Percentiles rank a stretch among this genome's conserved stretches.
These are phyloP conservation scores for Diaporthe destruens DNA, from an alignment of 2,329 filamentous ascomycete species.

Conservation along the genomic window DNA sequence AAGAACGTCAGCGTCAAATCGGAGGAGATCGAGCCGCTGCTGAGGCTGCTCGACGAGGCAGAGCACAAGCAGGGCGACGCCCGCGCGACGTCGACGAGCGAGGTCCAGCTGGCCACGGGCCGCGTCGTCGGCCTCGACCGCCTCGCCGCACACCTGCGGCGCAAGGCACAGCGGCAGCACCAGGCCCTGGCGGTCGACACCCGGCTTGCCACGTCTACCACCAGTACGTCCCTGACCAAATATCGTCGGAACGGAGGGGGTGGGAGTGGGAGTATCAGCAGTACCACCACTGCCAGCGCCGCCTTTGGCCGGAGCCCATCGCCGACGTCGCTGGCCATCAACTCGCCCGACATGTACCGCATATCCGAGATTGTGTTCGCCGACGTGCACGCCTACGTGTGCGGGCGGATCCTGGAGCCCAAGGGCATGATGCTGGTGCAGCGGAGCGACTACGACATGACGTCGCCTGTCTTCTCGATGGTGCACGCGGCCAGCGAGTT, in stretches of 20 bases:
- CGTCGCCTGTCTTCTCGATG: slow-evolving; percentile 30
- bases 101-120: slow-evolving; percentile 39
- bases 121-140: slow-evolving; percentile 40
- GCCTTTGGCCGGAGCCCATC: slow-evolving; percentile 15
- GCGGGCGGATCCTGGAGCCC: slow-evolving; percentile 24
- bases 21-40: slow-evolving; percentile 39
- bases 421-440: slow-evolving; percentile 8
- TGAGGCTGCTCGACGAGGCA: slow-evolving; percentile 40
- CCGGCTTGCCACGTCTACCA: slow-evolving; percentile 12
- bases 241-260: slow-evolving; percentile 3
- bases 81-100: slow-evolving; percentile 35
- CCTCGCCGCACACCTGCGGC: slow-evolving; percentile 40
- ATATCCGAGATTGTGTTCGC: slow-evolving; percentile 38
- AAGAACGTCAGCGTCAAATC: slow-evolving; percentile 42
- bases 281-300: neutral
- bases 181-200: slow-evolving; percentile 25
- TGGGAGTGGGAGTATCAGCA: neutral
- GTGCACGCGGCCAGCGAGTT: slow-evolving; percentile 36
- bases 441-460: slow-evolving; percentile 10
- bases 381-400: slow-evolving; percentile 40
- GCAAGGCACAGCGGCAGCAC: slow-evolving; percentile 37
- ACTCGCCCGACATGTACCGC: slow-evolving; percentile 35
- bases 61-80: slow-evolving; percentile 38
- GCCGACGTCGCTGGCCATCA: slow-evolving; percentile 25
- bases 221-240: slow-evolving; percentile 7